These are phyloP conservation scores for Cicer bijugum DNA, from an alignment of 306 rosid genomes.

Conservation along the genomic window DNA sequence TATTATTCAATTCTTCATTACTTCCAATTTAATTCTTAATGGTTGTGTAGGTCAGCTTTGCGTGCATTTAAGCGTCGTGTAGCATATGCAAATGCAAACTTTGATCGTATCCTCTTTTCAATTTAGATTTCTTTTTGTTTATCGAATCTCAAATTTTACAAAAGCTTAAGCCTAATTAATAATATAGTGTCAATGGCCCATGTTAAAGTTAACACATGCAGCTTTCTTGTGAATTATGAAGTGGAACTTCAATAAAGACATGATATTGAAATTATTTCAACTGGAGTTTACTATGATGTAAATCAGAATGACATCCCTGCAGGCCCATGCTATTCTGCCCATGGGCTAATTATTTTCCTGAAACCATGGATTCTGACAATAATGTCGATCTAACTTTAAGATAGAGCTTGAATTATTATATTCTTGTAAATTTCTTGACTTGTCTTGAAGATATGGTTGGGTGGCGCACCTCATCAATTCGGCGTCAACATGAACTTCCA, in stretches of 20 bases:
- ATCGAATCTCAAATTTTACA: background rate
- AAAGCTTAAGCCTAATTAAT: conserved; percentile 23
- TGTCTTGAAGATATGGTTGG: conserved; percentile 85
- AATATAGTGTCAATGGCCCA: conserved; percentile 26
- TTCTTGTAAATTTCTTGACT: conserved; percentile 58
- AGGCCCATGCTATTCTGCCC: background rate
- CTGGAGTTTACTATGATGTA: background rate
- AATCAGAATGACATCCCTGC: conserved; percentile 8
- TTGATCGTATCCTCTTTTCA: conserved; percentile 80
- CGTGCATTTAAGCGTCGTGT: conserved; percentile 84
- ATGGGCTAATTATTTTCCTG: conserved; percentile 34
- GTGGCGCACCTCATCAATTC: conserved; percentile 98
- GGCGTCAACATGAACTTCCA: conserved; percentile 95
- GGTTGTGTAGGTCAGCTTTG: conserved; percentile 75
- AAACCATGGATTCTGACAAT: conserved; percentile 32
- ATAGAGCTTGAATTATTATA: conserved; percentile 14
- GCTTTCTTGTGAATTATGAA: conserved; percentile 29
- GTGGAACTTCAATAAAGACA: background rate
- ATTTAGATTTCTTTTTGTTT: conserved; percentile 19
- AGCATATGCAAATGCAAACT: conserved; percentile 94
- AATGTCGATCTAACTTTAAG: conserved; percentile 26
- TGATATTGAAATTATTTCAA: conserved; percentile 5
- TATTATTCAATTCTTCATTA: conserved; percentile 21
- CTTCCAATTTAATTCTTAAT: conserved; percentile 40
- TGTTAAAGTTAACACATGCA: conserved; percentile 24